Evolutionary conservation across 768 basidiomycete species (phyloP), one percentile per base, ranked within the genome.

Genomic region (Agaricus sinodeliciosus): DNA sequence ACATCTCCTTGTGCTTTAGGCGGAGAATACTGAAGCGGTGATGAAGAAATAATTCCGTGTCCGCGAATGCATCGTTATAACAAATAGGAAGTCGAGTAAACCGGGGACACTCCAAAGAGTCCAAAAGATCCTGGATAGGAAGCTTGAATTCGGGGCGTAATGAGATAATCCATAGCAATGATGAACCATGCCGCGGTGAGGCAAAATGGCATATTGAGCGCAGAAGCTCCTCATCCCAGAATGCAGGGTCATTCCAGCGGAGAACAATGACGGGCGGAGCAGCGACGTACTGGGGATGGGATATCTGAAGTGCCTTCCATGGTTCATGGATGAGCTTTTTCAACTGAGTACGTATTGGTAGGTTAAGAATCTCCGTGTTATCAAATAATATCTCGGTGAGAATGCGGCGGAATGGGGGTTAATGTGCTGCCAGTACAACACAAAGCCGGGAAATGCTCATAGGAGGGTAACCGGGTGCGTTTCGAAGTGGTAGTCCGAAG

Each of bases 321-420:
- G 63, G 62, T 11, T 59, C 51, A 11, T 61, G 46, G 11, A 69
- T 56, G n/a, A 67, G 55, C 9, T 49, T 51, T n/a, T 46, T 27
- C n/a, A 69, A 51, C 44, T 65, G 66, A 31, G 55, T 42, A 9
- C 44, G 40, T 18, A 60, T 43, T 4, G 56, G 44, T 11, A 57
- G 44, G 28, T 60, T 18, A 12, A 54, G 60, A 9, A 63, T 55
- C 25, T 61, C 62, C 9, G 63, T 64, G 3, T 60, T 53, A 3
- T 54, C 45, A 12, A 43, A 55, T 27, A 66, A 50, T 16, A 56
- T 46, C 9, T 49, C 16, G 4, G 59, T 43, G n/a, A 69, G 45
- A 25, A 36, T 43, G n/a, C 44, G 39, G 15, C 51, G 60, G 57
- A 55, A 52, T 39, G 39, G 26, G 52, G 59, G 55, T 52, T 51